phyloP scores from a whole-genome alignment of 2,329 filamentous ascomycete species.

The Penicillium sp. region DNA sequence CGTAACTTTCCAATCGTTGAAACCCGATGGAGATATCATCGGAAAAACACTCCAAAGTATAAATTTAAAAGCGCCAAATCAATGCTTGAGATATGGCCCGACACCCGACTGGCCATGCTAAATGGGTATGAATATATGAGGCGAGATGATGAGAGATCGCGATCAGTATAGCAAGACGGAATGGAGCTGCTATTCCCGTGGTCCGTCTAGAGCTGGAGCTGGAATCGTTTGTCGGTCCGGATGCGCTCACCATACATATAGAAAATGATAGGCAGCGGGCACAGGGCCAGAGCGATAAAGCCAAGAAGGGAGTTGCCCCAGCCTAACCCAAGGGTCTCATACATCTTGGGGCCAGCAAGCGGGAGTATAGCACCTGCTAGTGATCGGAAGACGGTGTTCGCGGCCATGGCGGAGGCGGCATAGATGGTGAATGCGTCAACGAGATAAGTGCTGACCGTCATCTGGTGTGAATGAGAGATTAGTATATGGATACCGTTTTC shows the following conservation, averaged over 20 bases:
- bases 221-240: constrained; percentile 30
- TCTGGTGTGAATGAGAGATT: constrained; percentile 6
- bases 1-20: too few relatives aligned
- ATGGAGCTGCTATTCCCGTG: background rate
- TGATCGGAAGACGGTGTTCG: constrained; percentile 55
- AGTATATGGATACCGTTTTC: background rate
- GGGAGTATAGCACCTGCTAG: constrained; percentile 60
- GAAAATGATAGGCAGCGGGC: constrained; percentile 38
- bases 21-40: too few relatives aligned
- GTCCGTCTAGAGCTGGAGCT: constrained; percentile 20
- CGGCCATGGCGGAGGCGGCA: constrained; percentile 53
- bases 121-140: too few relatives aligned
- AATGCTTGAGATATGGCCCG: background rate
- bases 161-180: too few relatives aligned
- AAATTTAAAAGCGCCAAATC: too few relatives aligned
- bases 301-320: constrained; percentile 57
- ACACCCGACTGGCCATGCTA: background rate
- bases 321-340: constrained; percentile 46
- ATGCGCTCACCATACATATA: constrained; percentile 37
- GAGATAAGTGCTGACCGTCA: constrained; percentile 53
- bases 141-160: background rate
- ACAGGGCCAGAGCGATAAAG: constrained; percentile 54
- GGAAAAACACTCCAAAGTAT: too few relatives aligned
- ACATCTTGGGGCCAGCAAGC: constrained; percentile 57
- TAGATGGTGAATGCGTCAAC: constrained; percentile 55